A percentile compares a stretch with the other conserved stretches of the same genome.
These are phyloP conservation scores for Aspergillus fumigatus DNA, from an alignment of 2,329 filamentous ascomycete genomes.

Conservation along the genomic window DNA sequence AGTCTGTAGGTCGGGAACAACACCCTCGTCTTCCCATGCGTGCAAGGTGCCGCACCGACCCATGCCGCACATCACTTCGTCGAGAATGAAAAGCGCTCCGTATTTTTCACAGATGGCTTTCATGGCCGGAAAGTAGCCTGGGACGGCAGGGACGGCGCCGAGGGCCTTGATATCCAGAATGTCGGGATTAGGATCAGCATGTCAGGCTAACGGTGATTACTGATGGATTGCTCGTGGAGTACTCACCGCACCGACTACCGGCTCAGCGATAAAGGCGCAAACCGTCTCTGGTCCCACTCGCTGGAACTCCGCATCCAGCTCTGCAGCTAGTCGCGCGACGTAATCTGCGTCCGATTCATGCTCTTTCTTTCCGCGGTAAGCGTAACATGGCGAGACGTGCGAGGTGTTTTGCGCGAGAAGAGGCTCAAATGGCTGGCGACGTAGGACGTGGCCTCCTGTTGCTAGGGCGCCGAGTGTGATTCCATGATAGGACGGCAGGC, in stretches of 20 bases:
- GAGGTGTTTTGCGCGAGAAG: conserved; percentile 55
- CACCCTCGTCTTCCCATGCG: conserved; percentile 56
- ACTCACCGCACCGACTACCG: conserved; percentile 65
- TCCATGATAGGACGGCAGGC: conserved; percentile 65
- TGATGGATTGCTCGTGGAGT: not conserved
- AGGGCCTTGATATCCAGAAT: conserved; percentile 46
- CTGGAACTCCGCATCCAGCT: conserved; percentile 65
- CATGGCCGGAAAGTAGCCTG: conserved; percentile 67
- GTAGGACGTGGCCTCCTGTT: conserved; percentile 57
- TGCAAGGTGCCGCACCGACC: conserved; percentile 56
- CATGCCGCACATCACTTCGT: conserved; percentile 69
- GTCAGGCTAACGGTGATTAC: not conserved
- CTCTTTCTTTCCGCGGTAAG: conserved; percentile 54
- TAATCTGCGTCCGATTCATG: conserved; percentile 57
- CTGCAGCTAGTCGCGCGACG: conserved; percentile 55
- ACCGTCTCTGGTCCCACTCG: conserved; percentile 61
- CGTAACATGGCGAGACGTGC: conserved; percentile 62
- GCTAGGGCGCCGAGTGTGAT: conserved; percentile 64
- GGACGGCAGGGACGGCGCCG: conserved; percentile 62
- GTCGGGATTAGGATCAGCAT: not conserved
- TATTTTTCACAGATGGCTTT: conserved; percentile 64
- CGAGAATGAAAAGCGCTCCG: conserved; percentile 70
- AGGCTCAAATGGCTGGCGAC: conserved; percentile 59
- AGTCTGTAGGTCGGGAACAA: conserved; percentile 56
- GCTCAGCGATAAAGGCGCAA: conserved; percentile 69